phyloP scores from a whole-genome alignment of 2,329 filamentous ascomycete genomes.

The Colletotrichum endophyticum region DNA sequence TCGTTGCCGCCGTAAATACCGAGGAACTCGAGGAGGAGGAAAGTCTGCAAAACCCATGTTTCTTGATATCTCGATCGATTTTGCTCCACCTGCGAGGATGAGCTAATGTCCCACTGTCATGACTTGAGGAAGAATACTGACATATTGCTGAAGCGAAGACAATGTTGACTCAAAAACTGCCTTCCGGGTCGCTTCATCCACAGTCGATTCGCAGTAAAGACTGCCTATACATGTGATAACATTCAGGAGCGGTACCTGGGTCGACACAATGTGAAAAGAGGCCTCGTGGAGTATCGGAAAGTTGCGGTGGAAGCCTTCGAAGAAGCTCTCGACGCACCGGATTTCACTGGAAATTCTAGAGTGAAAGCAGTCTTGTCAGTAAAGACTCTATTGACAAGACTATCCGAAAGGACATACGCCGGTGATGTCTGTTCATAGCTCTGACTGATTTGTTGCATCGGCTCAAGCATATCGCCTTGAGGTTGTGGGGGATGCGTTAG shows the following conservation, averaged over 20 bases:
- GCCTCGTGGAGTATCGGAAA: background rate
- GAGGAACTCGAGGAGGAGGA: conserved; percentile 2
- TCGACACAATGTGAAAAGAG: conserved; percentile 3
- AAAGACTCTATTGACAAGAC: background rate
- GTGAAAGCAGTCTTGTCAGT: background rate
- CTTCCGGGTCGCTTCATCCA: background rate
- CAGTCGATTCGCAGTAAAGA: conserved; percentile 2
- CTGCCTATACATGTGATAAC: conserved; percentile 3
- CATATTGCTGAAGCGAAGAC: conserved; percentile 1
- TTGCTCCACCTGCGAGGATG: background rate
- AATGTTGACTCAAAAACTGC: conserved; percentile 1
- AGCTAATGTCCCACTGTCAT: accelerated
- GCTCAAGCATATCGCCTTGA: background rate
- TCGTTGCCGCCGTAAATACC: conserved; percentile 8
- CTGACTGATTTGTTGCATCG: background rate
- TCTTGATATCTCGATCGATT: conserved; percentile 9
- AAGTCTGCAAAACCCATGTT: conserved; percentile 5
- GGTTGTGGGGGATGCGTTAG: background rate
- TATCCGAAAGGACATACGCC: background rate
- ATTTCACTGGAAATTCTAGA: background rate
- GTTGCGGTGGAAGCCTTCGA: conserved; percentile 1
- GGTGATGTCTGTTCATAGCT: background rate
- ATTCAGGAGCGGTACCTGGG: background rate
- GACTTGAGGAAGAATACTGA: background rate
- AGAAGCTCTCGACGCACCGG: conserved; percentile 2